These are phyloP conservation scores for Rhizopogon roseolus DNA, from an alignment of 768 basidiomycete genomes.

Conservation along the genomic window DNA sequence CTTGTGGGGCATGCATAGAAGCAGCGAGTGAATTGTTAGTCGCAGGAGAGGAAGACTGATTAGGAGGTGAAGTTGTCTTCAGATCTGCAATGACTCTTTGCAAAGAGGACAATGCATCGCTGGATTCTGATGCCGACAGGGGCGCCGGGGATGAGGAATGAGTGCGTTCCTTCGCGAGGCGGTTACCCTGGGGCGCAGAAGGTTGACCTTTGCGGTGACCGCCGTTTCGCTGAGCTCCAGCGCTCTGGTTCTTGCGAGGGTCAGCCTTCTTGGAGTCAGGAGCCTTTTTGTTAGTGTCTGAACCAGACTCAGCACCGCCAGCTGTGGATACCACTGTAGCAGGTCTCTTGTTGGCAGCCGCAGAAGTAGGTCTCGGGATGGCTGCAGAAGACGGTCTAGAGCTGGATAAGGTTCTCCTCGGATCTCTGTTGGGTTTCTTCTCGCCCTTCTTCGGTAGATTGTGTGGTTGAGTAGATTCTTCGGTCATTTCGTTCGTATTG, in stretches of 20 bases:
- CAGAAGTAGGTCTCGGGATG: constrained; percentile 56
- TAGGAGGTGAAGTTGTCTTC: constrained; percentile 75
- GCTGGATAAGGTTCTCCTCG: constrained; percentile 52
- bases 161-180: constrained; percentile 47
- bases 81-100: constrained; percentile 93
- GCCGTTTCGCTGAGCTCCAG: constrained; percentile 39
- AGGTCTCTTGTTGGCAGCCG: constrained; percentile 61
- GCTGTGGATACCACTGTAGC: constrained; percentile 25
- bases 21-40: constrained; percentile 33
- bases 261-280: constrained; percentile 51
- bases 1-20: constrained; percentile 46
- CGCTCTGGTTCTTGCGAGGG: constrained; percentile 49
- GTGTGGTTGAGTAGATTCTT: constrained; percentile 60
- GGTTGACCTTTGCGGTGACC: constrained; percentile 53
- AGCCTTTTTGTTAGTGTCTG: constrained; percentile 65
- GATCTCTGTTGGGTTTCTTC: constrained; percentile 59
- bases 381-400: constrained; percentile 36
- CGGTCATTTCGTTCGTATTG: constrained; percentile 87
- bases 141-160: constrained; percentile 43
- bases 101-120: constrained; percentile 80
- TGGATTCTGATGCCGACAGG: constrained; percentile 53
- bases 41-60: constrained; percentile 32
- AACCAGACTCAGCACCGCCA: constrained; percentile 57
- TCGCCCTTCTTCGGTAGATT: constrained; percentile 58
- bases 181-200: constrained; percentile 54